phyloP scores from a whole-genome alignment of 768 basidiomycete genomes.

The Leccinum aurantiacum region DNA sequence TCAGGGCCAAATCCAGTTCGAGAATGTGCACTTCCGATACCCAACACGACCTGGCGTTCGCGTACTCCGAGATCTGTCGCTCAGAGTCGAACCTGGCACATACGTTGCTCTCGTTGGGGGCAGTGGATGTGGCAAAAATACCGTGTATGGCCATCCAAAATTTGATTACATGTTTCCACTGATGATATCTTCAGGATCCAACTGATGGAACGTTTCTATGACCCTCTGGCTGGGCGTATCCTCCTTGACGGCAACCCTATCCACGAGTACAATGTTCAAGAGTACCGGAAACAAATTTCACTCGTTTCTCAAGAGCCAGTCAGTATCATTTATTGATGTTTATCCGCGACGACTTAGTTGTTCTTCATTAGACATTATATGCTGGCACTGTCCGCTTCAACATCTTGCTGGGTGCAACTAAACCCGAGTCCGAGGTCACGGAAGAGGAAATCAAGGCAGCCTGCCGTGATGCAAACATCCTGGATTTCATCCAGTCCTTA shows the following conservation, averaged over 20 bases:
- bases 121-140: constrained; percentile 80
- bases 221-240: constrained; percentile 69
- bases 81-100: constrained; percentile 72
- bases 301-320: constrained; percentile 88
- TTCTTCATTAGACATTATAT: constrained; percentile 58
- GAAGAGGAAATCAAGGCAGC: constrained; percentile 84
- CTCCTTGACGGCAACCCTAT: constrained; percentile 76
- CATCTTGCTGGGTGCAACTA: constrained; percentile 83
- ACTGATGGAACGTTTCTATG: constrained; percentile 82
- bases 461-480: constrained; percentile 87
- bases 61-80: constrained; percentile 74
- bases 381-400: constrained; percentile 92
- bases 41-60: constrained; percentile 85
- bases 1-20: constrained; percentile 68
- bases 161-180: neutral
- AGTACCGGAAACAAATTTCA: constrained; percentile 86
- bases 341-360: neutral
- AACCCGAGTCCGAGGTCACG: constrained; percentile 75
- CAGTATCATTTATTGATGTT: constrained; percentile 11
- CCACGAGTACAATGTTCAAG: constrained; percentile 74
- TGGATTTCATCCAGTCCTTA: constrained; percentile 84
- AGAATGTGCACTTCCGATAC: constrained; percentile 86
- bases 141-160: constrained; percentile 50
- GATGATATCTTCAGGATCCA: constrained; percentile 54
- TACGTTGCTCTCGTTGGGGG: constrained; percentile 83